Percentiles rank a stretch among this genome's conserved stretches.
Conservation (phyloP, 148 eudicot genomes). For the Agrostemma githago region DNA sequence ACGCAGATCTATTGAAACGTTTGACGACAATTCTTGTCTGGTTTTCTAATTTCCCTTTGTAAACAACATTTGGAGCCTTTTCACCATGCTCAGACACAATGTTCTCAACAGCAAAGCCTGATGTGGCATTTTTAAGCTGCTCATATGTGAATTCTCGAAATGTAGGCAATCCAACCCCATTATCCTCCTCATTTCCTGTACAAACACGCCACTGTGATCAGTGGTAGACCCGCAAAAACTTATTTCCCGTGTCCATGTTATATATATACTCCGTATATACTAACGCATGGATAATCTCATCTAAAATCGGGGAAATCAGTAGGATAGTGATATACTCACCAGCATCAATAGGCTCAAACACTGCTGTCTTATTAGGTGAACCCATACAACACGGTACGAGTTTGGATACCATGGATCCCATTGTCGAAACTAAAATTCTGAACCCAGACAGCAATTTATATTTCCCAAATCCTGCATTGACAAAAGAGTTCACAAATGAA, state of each 20-base stretch:
- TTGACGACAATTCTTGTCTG: constrained; percentile 58
- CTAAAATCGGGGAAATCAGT: not conserved
- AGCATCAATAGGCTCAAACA: constrained; percentile 39
- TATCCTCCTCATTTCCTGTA: constrained; percentile 36
- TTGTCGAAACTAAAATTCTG: constrained; percentile 20
- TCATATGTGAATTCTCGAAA: constrained; percentile 53
- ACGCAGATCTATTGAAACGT: constrained; percentile 57
- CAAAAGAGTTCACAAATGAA: not conserved
- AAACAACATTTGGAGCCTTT: constrained; percentile 69
- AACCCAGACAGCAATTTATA: constrained; percentile 8
- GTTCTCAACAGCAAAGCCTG: constrained; percentile 59
- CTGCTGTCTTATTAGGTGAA: constrained; percentile 42
- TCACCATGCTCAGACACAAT: constrained; percentile 70
- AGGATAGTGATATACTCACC: constrained; percentile 29
- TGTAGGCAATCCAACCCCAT: constrained; percentile 31
- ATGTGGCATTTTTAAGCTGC: constrained; percentile 64
- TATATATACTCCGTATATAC: no score
- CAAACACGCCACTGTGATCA: constrained; percentile 12
- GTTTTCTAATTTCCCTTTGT: constrained; percentile 65
- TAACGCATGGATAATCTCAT: no score
- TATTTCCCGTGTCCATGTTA: not conserved
- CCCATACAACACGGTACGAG: constrained; percentile 51
- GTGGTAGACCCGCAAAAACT: not conserved
- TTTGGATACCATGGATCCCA: constrained; percentile 62
- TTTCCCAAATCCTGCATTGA: constrained; percentile 8